Base-by-base conservation (phyloP, 768 basidiomycete genomes). In the Leccinellum albellum region DNA sequence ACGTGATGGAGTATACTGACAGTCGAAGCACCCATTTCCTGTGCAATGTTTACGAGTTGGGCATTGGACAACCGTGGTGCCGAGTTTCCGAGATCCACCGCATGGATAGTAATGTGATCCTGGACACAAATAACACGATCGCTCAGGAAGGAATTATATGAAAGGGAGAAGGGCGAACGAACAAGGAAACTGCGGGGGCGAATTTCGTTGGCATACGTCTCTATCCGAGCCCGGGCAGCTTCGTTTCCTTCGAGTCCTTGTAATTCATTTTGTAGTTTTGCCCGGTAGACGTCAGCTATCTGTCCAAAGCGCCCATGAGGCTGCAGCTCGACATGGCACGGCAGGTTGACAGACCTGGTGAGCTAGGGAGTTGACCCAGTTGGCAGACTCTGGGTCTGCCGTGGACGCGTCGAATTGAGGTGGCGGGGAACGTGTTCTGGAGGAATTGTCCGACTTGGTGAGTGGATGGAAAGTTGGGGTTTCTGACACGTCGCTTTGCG, bases 361-460 rank as follows among this genome's bases (percentile, higher is more conserved):
- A 55, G 94, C 73, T 31, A 99, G 77, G 21, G 83, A 76, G 70
- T 97, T 98, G 59, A 98, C 81, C 97, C 97, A 98, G 66, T 91
- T 91, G 24, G 87, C 82, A 1, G 91, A 89, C 71, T 98, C 96
- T 40, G 79, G 71, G 54, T 60, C 73, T 32, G 47, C 60, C 64
- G 54, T 23, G 12, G 15, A 35, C 20, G 52, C 20, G n/a, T 49
- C 44, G 6, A 50, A 53, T n/a, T 58, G 62, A 12, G 58, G 40
- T 7, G 50, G 59, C 14, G 58, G 47, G 46, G 72, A 73, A 37
- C 70, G 73, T 51, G 77, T 76, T 49, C 75, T 75, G 26, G 75
- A 66, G 31, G 77, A 71, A 35, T 73, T 69, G 61, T 83, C 78
- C 24, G 73, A 76, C 61, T 82, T 82, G 49, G 80, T 73, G 56